These are phyloP conservation scores for Odontarrhena argentea DNA, from an alignment of 345 rosid genomes.

Conservation along the genomic window DNA sequence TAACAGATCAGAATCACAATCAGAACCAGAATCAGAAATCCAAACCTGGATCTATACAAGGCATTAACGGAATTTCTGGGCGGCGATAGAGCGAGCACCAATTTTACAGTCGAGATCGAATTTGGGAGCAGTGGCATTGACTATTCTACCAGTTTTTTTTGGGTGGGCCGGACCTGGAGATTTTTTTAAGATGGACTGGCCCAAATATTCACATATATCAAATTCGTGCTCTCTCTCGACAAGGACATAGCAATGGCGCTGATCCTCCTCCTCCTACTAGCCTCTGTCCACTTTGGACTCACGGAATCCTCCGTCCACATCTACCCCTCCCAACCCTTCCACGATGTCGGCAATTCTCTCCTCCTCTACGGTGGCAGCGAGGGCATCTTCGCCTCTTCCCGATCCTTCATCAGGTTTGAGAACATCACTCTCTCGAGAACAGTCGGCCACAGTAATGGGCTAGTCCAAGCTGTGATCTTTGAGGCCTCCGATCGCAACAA, in stretches of 20 bases:
- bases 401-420: constrained; percentile 74
- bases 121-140: constrained; percentile 32
- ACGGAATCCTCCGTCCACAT: constrained; percentile 68
- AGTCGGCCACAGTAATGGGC: constrained; percentile 54
- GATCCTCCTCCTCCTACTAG: constrained; percentile 27
- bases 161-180: constrained; percentile 1
- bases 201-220: neutral
- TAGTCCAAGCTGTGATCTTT: constrained; percentile 81
- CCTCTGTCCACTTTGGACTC: constrained; percentile 33
- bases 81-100: constrained; percentile 38
- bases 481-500: constrained; percentile 93
- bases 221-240: neutral
- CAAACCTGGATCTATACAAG: no score
- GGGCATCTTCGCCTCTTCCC: constrained; percentile 60
- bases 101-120: constrained; percentile 25
- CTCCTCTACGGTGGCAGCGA: constrained; percentile 98
- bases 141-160: constrained; percentile 13
- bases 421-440: constrained; percentile 79
- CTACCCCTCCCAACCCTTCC: constrained; percentile 63
- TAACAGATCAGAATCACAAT: constrained; percentile 17
- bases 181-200: neutral
- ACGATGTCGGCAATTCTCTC: constrained; percentile 79
- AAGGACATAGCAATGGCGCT: constrained; percentile 18
- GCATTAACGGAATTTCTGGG: constrained; percentile 1
- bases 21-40: no score